Conservation (phyloP, 257 asterid species). For the Oldenlandia corymbosa region DNA sequence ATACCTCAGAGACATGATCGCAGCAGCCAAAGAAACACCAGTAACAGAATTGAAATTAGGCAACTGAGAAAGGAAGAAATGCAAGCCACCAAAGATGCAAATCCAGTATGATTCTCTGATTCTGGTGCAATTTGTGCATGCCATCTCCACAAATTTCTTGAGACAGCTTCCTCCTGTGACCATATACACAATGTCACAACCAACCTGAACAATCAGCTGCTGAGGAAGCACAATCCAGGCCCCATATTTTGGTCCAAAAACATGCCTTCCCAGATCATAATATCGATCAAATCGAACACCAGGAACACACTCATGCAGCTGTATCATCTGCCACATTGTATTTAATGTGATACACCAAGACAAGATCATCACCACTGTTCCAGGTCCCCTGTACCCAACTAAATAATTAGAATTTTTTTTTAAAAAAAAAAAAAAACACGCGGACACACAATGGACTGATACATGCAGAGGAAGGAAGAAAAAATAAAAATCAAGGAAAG, state of each 20-base stretch:
- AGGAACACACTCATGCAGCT: conserved; percentile 76
- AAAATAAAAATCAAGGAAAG: too few species aligned
- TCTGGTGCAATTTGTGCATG: conserved; percentile 50
- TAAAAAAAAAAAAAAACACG: not conserved
- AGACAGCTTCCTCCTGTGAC: conserved; percentile 89
- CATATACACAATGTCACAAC: conserved; percentile 86
- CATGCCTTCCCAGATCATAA: conserved; percentile 58
- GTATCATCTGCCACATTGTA: conserved; percentile 93
- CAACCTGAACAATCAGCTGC: conserved; percentile 81
- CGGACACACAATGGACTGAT: not conserved
- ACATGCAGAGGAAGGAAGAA: not conserved
- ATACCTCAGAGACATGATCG: conserved; percentile 82
- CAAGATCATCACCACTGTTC: conserved; percentile 55
- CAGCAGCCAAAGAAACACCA: conserved; percentile 78
- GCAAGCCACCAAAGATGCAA: conserved; percentile 76
- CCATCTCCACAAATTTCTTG: conserved; percentile 62
- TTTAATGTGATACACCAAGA: conserved; percentile 77
- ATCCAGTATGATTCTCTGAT: conserved; percentile 82
- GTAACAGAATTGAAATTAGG: conserved; percentile 84
- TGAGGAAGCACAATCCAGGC: conserved; percentile 89
- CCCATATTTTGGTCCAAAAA: conserved; percentile 67
- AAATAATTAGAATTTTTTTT: too few species aligned
- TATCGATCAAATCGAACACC: conserved; percentile 80
- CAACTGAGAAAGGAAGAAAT: conserved; percentile 77
- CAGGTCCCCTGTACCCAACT: conserved; percentile 99